A percentile compares a stretch with the other conserved stretches of the same genome.
phyloP scores from a whole-genome alignment of 2,329 filamentous ascomycete species.

The Botrytis squamosa region DNA sequence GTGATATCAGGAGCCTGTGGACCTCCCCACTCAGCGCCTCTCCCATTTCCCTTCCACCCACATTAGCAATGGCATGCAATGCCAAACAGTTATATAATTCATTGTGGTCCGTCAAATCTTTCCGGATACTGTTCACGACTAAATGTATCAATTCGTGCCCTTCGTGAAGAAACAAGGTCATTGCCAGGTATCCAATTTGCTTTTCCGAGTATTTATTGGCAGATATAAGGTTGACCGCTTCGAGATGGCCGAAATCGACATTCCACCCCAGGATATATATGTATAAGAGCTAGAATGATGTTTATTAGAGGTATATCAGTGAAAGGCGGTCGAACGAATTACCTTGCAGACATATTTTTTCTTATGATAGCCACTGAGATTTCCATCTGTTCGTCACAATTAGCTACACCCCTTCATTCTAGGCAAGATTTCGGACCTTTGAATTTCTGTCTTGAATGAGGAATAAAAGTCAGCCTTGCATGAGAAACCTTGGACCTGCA shows the following conservation, averaged over 20 bases:
- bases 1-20: slow-evolving; percentile 89
- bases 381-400: slow-evolving; percentile 60
- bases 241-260: slow-evolving; percentile 96
- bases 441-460: slow-evolving; percentile 74
- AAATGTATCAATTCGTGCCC: slow-evolving; percentile 93
- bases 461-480: slow-evolving; percentile 30
- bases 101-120: slow-evolving; percentile 91
- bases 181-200: slow-evolving; percentile 97
- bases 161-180: slow-evolving; percentile 96
- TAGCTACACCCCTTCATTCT: slow-evolving; percentile 24
- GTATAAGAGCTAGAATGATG: slow-evolving; percentile 66
- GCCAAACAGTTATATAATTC: slow-evolving; percentile 97
- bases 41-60: slow-evolving; percentile 94
- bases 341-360: slow-evolving; percentile 99
- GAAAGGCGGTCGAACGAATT: slow-evolving; percentile 25
- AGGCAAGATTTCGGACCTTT: slow-evolving; percentile 55
- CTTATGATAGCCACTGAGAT: slow-evolving; percentile 93
- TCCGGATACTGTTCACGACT: slow-evolving; percentile 97
- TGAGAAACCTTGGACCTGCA: slow-evolving; percentile 17
- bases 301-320: not conserved
- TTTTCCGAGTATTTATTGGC: slow-evolving; percentile 98
- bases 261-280: slow-evolving; percentile 99
- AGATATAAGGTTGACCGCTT: slow-evolving; percentile 96
- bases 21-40: slow-evolving; percentile 91
- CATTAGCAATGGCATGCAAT: slow-evolving; percentile 95